These are phyloP conservation scores for Colletotrichum orchidophilum DNA, from an alignment of 2,329 filamentous ascomycete genomes.

Conservation along the genomic window DNA sequence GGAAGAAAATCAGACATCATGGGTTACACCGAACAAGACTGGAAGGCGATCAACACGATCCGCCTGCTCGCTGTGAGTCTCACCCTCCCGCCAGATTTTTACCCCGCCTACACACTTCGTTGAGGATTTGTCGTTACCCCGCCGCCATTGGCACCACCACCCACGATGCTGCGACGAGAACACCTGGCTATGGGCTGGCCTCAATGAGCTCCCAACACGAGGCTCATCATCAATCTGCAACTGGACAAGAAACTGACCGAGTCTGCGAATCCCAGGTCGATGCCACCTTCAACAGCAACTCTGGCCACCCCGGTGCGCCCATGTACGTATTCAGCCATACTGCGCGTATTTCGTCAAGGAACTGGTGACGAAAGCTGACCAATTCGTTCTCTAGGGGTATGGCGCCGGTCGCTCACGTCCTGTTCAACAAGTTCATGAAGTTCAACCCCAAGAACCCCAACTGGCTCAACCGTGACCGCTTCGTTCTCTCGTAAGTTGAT, in stretches of 20 bases:
- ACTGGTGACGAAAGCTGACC: conserved; percentile 42
- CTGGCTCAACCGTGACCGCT: conserved; percentile 97
- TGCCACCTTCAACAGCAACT: conserved; percentile 96
- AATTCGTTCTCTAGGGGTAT: conserved; percentile 65
- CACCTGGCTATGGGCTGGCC: background rate
- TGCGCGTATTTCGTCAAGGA: background rate
- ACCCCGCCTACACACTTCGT: conserved; percentile 44
- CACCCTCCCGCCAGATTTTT: conserved; percentile 39
- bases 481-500: conserved; percentile 92
- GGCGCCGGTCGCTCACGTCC: conserved; percentile 94
- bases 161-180: conserved; percentile 26
- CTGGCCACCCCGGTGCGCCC: conserved; percentile 97
- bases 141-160: conserved; percentile 39
- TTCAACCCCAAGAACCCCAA: conserved; percentile 99
- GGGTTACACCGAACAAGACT: conserved; percentile 88
- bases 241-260: background rate
- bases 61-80: conserved; percentile 89
- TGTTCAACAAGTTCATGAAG: conserved; percentile 99
- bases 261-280: conserved; percentile 76
- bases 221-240: background rate
- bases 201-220: background rate
- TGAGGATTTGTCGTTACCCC: conserved; percentile 43
- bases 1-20: conserved; percentile 66
- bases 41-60: conserved; percentile 98
- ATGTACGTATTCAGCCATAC: conserved; percentile 68